A percentile compares a stretch with the other conserved stretches of the same genome.
These are phyloP conservation scores for Tetrahymena malaccensis DNA, from an alignment of 73 alveolate species.

Conservation along the genomic window DNA sequence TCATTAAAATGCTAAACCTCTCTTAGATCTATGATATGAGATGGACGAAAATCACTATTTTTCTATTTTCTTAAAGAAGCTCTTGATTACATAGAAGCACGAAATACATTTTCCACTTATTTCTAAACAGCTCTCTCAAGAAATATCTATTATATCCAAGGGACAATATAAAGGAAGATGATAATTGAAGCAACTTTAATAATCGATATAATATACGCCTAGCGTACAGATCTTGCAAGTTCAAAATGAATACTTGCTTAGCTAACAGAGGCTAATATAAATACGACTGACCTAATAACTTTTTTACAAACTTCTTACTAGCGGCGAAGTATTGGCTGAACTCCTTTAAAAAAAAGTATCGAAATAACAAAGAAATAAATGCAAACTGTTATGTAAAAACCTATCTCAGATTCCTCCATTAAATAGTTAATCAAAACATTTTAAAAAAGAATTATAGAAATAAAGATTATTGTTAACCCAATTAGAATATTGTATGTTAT, in stretches of 20 bases:
- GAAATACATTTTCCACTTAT: not conserved
- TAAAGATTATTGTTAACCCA: not conserved
- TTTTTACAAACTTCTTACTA: not conserved
- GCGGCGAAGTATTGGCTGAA: not conserved
- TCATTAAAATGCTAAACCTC: not conserved
- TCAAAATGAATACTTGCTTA: not conserved
- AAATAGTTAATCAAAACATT: not conserved
- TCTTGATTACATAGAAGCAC: not conserved
- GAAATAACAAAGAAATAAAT: not conserved
- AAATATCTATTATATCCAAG: not conserved
- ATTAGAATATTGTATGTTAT: not conserved
- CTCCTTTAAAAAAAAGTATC: not conserved
- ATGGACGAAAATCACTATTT: not conserved
- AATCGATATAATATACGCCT: not conserved
- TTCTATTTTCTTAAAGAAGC: not conserved
- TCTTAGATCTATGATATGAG: not conserved
- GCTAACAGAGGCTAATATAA: not conserved
- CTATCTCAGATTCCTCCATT: not conserved
- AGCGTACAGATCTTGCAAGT: not conserved
- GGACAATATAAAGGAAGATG: not conserved
- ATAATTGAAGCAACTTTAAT: not conserved
- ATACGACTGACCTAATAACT: not conserved
- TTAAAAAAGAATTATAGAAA: not conserved
- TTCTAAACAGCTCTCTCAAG: not conserved
- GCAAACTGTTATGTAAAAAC: not conserved